Evolutionary conservation across 2,329 filamentous ascomycete genomes (phyloP).

Genomic region (Diaporthe citriasiana): DNA sequence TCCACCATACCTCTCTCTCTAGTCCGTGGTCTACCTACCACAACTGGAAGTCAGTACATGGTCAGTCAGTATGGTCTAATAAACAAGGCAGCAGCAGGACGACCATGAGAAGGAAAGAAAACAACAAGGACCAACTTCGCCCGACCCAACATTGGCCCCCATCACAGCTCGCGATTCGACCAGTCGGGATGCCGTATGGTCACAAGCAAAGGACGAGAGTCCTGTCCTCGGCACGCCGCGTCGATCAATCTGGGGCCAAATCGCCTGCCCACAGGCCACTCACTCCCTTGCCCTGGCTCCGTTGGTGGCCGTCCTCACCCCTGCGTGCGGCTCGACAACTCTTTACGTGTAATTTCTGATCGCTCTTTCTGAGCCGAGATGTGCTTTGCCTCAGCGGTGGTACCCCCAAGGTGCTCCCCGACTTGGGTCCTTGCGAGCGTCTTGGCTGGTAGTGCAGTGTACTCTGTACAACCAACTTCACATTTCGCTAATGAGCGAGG

Average conservation of each 20-base stretch:
- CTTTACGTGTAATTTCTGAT: neutral
- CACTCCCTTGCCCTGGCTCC: too few relatives aligned
- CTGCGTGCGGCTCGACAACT: neutral
- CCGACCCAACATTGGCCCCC: neutral
- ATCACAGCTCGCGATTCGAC: constrained; percentile 33
- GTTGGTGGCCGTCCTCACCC: neutral
- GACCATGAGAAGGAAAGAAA: neutral
- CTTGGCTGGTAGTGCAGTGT: too few relatives aligned
- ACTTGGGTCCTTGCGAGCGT: neutral
- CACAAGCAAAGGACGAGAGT: neutral
- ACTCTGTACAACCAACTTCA: too few relatives aligned
- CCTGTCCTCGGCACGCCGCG: constrained; percentile 13
- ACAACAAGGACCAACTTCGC: neutral
- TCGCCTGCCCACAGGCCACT: too few relatives aligned
- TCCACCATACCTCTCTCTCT: too few relatives aligned
- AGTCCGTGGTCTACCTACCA: neutral
- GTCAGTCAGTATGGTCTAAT: neutral
- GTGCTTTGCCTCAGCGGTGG: neutral
- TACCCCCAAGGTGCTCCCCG: neutral
- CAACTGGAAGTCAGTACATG: too few relatives aligned
- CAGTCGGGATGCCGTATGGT: constrained; percentile 29
- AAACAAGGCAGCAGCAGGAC: neutral
- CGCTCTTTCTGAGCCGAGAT: neutral
- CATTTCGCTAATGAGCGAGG: too few relatives aligned
- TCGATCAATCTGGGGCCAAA: constrained; percentile 35